These are phyloP conservation scores for Clarkia xantiana DNA, from an alignment of 345 rosid genomes.

Conservation along the genomic window DNA sequence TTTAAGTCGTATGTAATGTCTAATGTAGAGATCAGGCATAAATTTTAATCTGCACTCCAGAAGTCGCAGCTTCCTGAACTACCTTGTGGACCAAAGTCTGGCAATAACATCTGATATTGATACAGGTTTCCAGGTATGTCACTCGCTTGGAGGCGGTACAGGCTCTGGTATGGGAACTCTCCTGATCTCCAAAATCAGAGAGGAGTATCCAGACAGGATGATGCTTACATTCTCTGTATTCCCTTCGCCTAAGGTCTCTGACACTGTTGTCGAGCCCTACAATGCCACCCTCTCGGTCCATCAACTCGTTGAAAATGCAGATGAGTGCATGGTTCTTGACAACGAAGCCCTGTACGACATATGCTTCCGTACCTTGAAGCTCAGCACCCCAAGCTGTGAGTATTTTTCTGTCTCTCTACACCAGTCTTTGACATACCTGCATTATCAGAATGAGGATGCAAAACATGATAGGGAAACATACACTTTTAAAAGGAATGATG, in stretches of 20 bases:
- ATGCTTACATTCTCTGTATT: slow-evolving; percentile 96
- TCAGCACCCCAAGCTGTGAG: slow-evolving; percentile 96
- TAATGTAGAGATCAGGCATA: no score
- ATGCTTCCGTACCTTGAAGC: slow-evolving; percentile 95
- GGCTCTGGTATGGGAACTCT: slow-evolving; percentile 98
- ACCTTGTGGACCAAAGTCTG: no score
- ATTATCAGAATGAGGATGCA: no score
- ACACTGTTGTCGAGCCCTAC: slow-evolving; percentile 98
- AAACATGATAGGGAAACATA: no score
- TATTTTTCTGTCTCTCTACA: slow-evolving; percentile 1
- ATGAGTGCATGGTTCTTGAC: slow-evolving; percentile 95
- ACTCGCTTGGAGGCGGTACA: slow-evolving; percentile 94
- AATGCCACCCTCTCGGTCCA: slow-evolving; percentile 97
- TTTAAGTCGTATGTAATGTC: no score
- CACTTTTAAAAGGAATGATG: no score
- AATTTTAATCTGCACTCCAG: no score
- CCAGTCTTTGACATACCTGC: no score
- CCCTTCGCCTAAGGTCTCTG: slow-evolving; percentile 96
- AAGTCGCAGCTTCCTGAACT: no score
- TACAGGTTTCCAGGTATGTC: slow-evolving; percentile 92
- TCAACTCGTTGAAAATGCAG: slow-evolving; percentile 91
- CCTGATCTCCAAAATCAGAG: slow-evolving; percentile 83
- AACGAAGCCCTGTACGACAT: slow-evolving; percentile 96
- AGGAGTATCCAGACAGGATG: slow-evolving; percentile 97
- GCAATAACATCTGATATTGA: no score